Base-by-base conservation (phyloP, 2,329 filamentous ascomycete genomes). In the Plectosphaerella cucumerina region DNA sequence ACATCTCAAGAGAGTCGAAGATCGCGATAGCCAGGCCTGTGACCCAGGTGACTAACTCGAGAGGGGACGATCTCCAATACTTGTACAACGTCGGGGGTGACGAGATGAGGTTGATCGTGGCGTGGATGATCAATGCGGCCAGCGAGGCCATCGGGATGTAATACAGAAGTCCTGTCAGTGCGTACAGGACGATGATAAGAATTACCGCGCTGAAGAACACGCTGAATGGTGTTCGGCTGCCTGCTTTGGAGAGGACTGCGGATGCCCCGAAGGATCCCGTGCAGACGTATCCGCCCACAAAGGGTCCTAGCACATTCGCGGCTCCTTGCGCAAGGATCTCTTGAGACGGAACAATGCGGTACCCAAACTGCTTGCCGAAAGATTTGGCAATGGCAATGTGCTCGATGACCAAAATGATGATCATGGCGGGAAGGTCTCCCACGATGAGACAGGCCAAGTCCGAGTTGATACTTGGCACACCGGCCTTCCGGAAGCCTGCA, bases 361-460 rank as follows among this genome's bases (percentile, higher is more conserved):
- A 68, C 88, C 89, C 71, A 89, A 89, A 55, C 89, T 76, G 54
- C 88, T 79, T 3, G n/a, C 88, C 89, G 61, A 92, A 92, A 0
- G 88, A 90, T 64, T 93, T 93, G 3, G 87, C 85, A 53, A 93
- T 92, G 33, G 89, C 87, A 55, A 92, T 91, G 62, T 93, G 89
- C 66, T 92, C 89, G 50, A 93, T 89, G 15, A 92, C 77, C 17
- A 92, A 70, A 17, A 93, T 88, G 54, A 93, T 89, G 46, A 89
- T 80, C 0, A 86, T 81, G 17, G 85, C 84, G 0, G 89, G 89
- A 6, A 92, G 69, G 53, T 91, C 74, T 22, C 74, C 74, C 3
- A 79, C 70, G 56, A 89, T 81, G 0, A 75, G 64, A 1, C 67
- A 70, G 58, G 90, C 72, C 43, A 90, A 73, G 1, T 74, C 65